These are phyloP conservation scores for Ampelomyces quisqualis DNA, from an alignment of 2,329 filamentous ascomycete genomes.

Conservation along the genomic window DNA sequence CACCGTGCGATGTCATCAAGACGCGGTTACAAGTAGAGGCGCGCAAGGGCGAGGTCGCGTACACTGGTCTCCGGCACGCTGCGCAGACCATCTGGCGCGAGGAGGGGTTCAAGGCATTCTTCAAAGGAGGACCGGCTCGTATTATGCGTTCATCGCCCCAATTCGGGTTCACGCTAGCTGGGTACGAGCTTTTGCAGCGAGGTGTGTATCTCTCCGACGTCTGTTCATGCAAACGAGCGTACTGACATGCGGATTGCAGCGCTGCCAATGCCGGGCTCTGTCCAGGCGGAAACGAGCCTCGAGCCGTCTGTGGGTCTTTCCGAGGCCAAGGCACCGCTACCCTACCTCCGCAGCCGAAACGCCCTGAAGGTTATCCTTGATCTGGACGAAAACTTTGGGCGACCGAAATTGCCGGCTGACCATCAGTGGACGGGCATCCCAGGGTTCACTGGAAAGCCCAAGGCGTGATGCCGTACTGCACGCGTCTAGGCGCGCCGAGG, in stretches of 20 bases:
- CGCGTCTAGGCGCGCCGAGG: constrained; percentile 20
- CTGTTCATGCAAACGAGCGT: neutral
- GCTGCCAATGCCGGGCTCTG: constrained; percentile 75
- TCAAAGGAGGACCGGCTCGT: constrained; percentile 95
- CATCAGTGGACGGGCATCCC: constrained; percentile 39
- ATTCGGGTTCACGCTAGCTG: constrained; percentile 95
- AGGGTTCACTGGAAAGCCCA: constrained; percentile 38
- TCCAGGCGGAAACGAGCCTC: constrained; percentile 52
- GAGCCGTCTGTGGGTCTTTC: constrained; percentile 65
- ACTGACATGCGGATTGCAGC: constrained; percentile 30
- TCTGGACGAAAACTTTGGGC: constrained; percentile 89
- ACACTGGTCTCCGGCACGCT: constrained; percentile 83
- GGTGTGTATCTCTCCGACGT: constrained; percentile 9
- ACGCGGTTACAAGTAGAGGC: constrained; percentile 96
- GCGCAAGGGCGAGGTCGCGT: constrained; percentile 86
- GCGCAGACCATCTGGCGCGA: constrained; percentile 81
- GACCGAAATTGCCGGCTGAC: constrained; percentile 59
- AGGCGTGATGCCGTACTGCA: constrained; percentile 21
- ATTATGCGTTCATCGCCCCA: constrained; percentile 94
- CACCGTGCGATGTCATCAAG: constrained; percentile 98
- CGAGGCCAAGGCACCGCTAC: constrained; percentile 63
- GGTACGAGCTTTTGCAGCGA: constrained; percentile 88
- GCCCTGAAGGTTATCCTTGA: constrained; percentile 95
- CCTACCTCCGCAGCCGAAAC: constrained; percentile 76
- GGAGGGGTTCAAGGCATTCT: constrained; percentile 95